Evolutionary conservation across 2,329 filamentous ascomycete species (phyloP).

Genomic region (Beauveria brongniartii): DNA sequence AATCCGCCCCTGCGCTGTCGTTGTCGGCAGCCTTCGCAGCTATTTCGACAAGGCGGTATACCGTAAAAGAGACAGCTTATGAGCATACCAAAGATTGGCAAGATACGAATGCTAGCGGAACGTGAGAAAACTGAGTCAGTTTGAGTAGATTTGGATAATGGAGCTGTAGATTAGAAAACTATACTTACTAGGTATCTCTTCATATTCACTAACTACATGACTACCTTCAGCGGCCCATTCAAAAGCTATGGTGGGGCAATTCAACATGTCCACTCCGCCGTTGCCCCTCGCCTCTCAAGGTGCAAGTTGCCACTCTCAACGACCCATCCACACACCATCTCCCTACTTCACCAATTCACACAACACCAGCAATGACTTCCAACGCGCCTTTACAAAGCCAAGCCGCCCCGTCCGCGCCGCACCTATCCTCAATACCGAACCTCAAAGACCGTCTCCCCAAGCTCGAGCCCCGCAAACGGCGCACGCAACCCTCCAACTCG

Average conservation of each 20-base stretch:
- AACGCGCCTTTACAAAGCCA: background rate
- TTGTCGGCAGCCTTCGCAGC: too few relatives aligned
- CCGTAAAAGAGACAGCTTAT: too few relatives aligned
- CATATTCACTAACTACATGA: background rate
- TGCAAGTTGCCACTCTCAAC: background rate
- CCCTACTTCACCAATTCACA: background rate
- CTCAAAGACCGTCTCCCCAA: slow-evolving; percentile 54
- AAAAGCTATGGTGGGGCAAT: slow-evolving; percentile 8
- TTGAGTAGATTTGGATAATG: too few relatives aligned
- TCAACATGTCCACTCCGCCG: background rate
- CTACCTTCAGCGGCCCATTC: background rate
- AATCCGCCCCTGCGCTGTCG: too few relatives aligned
- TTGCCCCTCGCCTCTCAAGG: slow-evolving; percentile 3
- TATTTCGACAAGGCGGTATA: too few relatives aligned
- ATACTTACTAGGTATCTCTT: background rate
- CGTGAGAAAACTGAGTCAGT: too few relatives aligned
- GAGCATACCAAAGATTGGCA: too few relatives aligned
- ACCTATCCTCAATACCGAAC: slow-evolving; percentile 20
- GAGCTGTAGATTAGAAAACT: too few relatives aligned
- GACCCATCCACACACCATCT: background rate
- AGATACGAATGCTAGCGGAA: too few relatives aligned
- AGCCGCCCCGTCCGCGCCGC: slow-evolving; percentile 11
- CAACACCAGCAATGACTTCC: background rate
- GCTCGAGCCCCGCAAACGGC: slow-evolving; percentile 55
- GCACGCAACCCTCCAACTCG: slow-evolving; percentile 42